Conservation (phyloP, 2,329 filamentous ascomycete genomes). For the Akanthomyces dipterigenus region DNA sequence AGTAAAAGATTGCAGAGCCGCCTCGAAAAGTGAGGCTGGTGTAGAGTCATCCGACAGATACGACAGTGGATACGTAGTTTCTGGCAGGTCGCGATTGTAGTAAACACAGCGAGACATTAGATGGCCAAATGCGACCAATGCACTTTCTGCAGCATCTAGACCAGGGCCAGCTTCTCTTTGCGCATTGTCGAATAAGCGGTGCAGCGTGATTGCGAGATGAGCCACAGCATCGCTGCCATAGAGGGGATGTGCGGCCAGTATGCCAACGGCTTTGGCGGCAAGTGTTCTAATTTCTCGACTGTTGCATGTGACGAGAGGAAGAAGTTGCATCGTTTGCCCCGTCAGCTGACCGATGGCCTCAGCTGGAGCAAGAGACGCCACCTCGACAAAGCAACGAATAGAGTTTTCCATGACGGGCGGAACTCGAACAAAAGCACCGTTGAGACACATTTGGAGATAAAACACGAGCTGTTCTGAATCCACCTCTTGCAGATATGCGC, state of each 20-base stretch:
- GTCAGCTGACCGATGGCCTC: constrained; percentile 43
- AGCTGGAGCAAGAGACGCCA: constrained; percentile 46
- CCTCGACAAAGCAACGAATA: constrained; percentile 45
- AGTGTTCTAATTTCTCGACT: constrained; percentile 59
- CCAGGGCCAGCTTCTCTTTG: constrained; percentile 37
- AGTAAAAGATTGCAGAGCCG: constrained; percentile 37
- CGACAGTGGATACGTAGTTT: constrained; percentile 23
- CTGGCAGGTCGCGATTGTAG: constrained; percentile 29
- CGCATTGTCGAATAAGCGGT: constrained; percentile 36
- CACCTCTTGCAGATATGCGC: constrained; percentile 40
- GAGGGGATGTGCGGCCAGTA: constrained; percentile 61
- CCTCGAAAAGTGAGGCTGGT: constrained; percentile 33
- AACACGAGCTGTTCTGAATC: constrained; percentile 33
- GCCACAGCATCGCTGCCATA: constrained; percentile 29
- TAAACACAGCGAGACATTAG: constrained; percentile 35
- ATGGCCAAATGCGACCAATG: constrained; percentile 40
- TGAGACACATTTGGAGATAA: constrained; percentile 49
- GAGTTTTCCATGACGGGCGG: constrained; percentile 39
- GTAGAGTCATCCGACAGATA: constrained; percentile 26
- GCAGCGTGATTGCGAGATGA: constrained; percentile 25
- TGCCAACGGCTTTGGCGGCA: constrained; percentile 66
- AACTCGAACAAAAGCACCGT: constrained; percentile 45
- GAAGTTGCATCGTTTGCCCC: constrained; percentile 42
- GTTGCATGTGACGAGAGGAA: constrained; percentile 62
- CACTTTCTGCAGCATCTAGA: constrained; percentile 40